Percentiles rank a stretch among this genome's conserved stretches.
Conservation (phyloP, 768 basidiomycete genomes). For the Termitomyces sp. region DNA sequence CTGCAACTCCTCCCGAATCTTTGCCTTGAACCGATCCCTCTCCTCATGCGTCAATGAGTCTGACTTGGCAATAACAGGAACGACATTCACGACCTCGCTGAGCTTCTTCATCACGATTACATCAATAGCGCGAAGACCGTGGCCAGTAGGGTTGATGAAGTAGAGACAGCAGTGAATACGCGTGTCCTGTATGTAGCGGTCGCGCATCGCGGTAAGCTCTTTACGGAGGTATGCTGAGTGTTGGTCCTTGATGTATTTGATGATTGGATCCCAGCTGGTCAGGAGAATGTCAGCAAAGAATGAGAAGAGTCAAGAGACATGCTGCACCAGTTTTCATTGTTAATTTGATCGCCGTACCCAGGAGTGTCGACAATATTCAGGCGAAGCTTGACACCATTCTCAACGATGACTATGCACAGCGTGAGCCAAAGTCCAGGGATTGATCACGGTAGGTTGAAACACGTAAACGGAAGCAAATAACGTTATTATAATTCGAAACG, state of each 20-base stretch:
- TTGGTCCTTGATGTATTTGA: conserved; percentile 99
- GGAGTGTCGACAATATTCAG: conserved; percentile 99
- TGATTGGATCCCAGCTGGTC: conserved; percentile 94
- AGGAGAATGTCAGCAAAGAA: not conserved
- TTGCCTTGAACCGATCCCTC: conserved; percentile 87
- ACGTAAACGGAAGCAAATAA: conserved; percentile 7
- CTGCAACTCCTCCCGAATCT: conserved; percentile 91
- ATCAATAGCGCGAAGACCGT: conserved; percentile 93
- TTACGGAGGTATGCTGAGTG: conserved; percentile 98
- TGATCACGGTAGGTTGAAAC: not conserved
- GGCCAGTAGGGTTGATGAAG: conserved; percentile 99
- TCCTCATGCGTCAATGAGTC: conserved; percentile 94
- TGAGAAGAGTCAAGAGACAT: not conserved
- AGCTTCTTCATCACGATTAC: conserved; percentile 99
- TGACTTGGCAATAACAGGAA: conserved; percentile 98
- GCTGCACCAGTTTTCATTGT: conserved; percentile 94
- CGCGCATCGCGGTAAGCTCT: conserved; percentile 97
- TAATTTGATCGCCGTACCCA: conserved; percentile 96
- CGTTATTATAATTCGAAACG: not conserved
- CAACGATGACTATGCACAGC: conserved; percentile 71
- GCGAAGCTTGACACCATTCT: conserved; percentile 91
- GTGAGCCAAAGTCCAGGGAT: not conserved
- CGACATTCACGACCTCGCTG: conserved; percentile 97
- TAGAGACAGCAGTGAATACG: conserved; percentile 97
- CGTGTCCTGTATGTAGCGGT: conserved; percentile 97